A percentile compares a stretch with the other conserved stretches of the same genome.
These are phyloP conservation scores for Yarrowia deformans DNA, from an alignment of 805 yeast species.

Conservation along the genomic window DNA sequence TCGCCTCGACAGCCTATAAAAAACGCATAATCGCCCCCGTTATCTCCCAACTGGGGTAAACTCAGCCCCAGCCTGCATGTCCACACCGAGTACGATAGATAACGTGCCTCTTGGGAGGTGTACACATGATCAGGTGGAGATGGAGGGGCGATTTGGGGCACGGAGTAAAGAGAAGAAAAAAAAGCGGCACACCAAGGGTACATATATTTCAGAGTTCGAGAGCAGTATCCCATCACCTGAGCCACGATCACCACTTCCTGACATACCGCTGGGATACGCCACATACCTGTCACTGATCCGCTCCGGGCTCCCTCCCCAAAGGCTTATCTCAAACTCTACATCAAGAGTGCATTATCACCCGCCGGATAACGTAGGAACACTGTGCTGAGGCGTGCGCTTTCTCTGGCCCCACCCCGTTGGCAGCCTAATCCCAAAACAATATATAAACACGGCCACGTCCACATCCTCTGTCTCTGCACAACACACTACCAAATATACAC, in stretches of 20 bases:
- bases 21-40: slow-evolving; percentile 34
- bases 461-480: too few relatives aligned
- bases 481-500: background rate
- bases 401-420: too few relatives aligned
- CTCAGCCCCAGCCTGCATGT: slow-evolving; percentile 27
- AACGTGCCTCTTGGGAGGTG: slow-evolving; percentile 13
- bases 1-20: slow-evolving; percentile 1
- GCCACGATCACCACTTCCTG: too few relatives aligned
- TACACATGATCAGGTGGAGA: slow-evolving; percentile 20
- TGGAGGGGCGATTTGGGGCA: background rate
- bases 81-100: slow-evolving; percentile 11
- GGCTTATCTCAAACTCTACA: slow-evolving; percentile 34
- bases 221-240: too few relatives aligned
- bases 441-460: background rate
- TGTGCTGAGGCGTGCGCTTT: too few relatives aligned
- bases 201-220: too few relatives aligned
- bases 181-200: background rate
- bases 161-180: background rate
- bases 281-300: too few relatives aligned
- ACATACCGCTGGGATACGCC: too few relatives aligned
- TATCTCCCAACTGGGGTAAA: slow-evolving; percentile 37
- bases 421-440: background rate
- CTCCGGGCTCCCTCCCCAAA: background rate
- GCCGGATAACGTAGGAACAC: slow-evolving; percentile 38
- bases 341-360: slow-evolving; percentile 23